phyloP scores from a whole-genome alignment of 208 protist species.

The Acanthamoeba healyi region DNA sequence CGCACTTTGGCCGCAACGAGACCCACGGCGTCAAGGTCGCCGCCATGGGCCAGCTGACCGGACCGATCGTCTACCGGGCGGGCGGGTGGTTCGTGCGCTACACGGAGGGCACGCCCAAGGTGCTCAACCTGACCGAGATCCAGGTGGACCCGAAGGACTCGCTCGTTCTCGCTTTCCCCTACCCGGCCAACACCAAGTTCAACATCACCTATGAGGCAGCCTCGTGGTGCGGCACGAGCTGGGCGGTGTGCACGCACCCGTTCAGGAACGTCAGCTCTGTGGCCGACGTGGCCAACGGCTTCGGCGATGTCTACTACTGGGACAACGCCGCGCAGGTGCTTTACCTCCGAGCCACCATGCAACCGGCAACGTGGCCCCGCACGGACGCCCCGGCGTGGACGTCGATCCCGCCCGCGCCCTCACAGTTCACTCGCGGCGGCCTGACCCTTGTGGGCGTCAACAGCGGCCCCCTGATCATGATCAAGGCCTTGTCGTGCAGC shows the following conservation, averaged over 20 bases:
- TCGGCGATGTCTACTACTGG: constrained; percentile 46
- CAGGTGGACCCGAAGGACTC: constrained; percentile 30
- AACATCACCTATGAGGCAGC: constrained; percentile 5
- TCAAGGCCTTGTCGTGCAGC: not conserved
- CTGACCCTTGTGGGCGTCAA: not conserved
- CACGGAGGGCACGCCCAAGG: constrained; percentile 26
- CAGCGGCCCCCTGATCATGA: not conserved
- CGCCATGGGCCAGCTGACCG: not conserved
- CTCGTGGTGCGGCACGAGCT: not conserved
- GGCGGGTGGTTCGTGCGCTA: constrained; percentile 19
- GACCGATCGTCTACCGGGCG: not conserved
- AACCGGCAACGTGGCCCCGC: not conserved
- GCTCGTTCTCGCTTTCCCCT: constrained; percentile 13
- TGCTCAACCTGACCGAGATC: not conserved
- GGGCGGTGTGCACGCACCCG: not conserved
- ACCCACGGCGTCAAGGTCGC: not conserved
- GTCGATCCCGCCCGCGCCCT: not conserved
- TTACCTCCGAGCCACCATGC: constrained; percentile 33
- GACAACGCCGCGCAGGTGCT: not conserved
- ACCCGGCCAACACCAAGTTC: constrained; percentile 11
- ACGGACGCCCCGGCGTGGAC: not conserved
- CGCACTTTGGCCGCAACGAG: constrained; percentile 28
- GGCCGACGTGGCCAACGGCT: not conserved
- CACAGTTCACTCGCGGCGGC: not conserved
- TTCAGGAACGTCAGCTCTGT: constrained; percentile 2